These are phyloP conservation scores for Lathyrus aphaca DNA, from an alignment of 306 rosid genomes.

Conservation along the genomic window DNA sequence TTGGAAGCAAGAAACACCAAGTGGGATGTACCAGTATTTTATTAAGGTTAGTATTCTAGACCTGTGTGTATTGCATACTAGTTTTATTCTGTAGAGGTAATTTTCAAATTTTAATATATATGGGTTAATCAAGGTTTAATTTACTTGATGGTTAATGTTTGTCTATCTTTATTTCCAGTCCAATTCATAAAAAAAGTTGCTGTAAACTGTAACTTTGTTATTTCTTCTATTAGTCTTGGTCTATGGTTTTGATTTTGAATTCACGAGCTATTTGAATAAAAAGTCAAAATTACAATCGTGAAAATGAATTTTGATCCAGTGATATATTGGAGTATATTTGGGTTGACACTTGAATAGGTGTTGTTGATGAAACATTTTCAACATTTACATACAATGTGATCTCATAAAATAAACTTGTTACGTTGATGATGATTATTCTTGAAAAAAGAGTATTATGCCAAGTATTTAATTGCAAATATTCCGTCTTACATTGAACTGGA, in stretches of 20 bases:
- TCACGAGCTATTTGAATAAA: not conserved
- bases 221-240: constrained; percentile 18
- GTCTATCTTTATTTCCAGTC: constrained; percentile 5
- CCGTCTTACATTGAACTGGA: too few relatives aligned
- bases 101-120: constrained; percentile 16
- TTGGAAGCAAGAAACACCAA: constrained; percentile 81
- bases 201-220: not conserved
- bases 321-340: constrained; percentile 8
- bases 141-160: constrained; percentile 1
- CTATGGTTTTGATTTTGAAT: constrained; percentile 6
- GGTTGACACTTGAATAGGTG: not conserved
- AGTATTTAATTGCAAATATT: too few relatives aligned
- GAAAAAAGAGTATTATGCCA: too few relatives aligned
- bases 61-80: constrained; percentile 33
- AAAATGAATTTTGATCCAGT: constrained; percentile 4
- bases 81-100: constrained; percentile 11
- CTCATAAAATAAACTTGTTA: too few relatives aligned
- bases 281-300: constrained; percentile 6
- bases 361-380: constrained; percentile 4
- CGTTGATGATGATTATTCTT: too few relatives aligned
- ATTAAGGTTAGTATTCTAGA: constrained; percentile 72
- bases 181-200: not conserved
- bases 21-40: constrained; percentile 95
- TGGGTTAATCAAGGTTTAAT: not conserved
- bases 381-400: not conserved